A percentile compares a stretch with the other conserved stretches of the same genome.
phyloP scores from a whole-genome alignment of 2,329 filamentous ascomycete genomes.

The Plenodomus lindquistii region DNA sequence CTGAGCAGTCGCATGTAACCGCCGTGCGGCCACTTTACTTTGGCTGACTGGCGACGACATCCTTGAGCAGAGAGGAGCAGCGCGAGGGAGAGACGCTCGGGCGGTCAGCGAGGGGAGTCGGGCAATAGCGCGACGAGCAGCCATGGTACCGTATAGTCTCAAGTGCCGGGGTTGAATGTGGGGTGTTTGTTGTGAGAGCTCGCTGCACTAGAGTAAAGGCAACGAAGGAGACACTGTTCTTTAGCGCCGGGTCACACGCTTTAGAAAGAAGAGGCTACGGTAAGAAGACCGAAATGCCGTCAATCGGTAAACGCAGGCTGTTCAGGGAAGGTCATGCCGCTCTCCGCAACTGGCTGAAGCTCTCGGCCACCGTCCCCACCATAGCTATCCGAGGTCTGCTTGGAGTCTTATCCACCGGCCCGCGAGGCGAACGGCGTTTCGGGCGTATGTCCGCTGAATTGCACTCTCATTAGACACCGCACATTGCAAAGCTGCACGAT shows the following conservation, averaged over 20 bases:
- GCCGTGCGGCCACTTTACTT: slow-evolving; percentile 48
- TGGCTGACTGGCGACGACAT: slow-evolving; percentile 44
- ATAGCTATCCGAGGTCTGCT: slow-evolving; percentile 7
- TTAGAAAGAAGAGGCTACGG: slow-evolving; percentile 4
- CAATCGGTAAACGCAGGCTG: slow-evolving; percentile 6
- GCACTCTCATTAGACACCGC: background rate
- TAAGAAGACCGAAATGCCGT: slow-evolving; percentile 22
- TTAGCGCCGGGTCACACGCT: background rate
- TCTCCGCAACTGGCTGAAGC: slow-evolving; percentile 7
- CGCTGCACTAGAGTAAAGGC: slow-evolving; percentile 5
- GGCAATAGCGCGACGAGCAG: slow-evolving; percentile 50
- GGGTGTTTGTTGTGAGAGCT: slow-evolving; percentile 8
- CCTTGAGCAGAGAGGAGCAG: slow-evolving; percentile 42
- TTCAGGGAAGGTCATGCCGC: slow-evolving; percentile 14
- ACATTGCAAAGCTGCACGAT: background rate
- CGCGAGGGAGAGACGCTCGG: slow-evolving; percentile 41
- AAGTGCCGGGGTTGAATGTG: slow-evolving; percentile 17
- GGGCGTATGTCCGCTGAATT: slow-evolving; percentile 9
- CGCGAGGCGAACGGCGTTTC: slow-evolving; percentile 3
- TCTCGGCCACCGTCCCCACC: background rate
- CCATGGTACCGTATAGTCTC: slow-evolving; percentile 41
- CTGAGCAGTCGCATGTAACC: slow-evolving; percentile 60
- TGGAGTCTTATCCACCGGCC: slow-evolving; percentile 2
- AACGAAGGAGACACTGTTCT: background rate
- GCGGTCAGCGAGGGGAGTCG: slow-evolving; percentile 48